phyloP scores from a whole-genome alignment of 116 monocot species.

The Zostera marina region DNA sequence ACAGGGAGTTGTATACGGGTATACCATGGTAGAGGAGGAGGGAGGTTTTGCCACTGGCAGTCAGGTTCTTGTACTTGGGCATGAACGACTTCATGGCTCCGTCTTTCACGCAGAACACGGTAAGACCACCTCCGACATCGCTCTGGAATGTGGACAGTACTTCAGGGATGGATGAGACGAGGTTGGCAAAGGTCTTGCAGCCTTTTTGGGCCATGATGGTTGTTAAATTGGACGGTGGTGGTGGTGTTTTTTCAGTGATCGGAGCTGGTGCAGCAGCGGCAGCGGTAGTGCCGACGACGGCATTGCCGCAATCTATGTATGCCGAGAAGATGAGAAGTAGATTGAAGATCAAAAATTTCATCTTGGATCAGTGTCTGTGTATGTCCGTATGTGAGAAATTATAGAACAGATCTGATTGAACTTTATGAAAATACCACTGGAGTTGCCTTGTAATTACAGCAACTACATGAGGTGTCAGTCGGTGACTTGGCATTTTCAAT shows the following conservation, averaged over 20 bases:
- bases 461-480: too few species aligned
- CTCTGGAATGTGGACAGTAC: conserved; percentile 27
- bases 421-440: too few species aligned
- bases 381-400: too few species aligned
- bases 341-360: too few species aligned
- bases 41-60: conserved; percentile 32
- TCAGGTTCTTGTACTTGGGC: conserved; percentile 71
- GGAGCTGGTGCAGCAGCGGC: neutral
- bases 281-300: neutral
- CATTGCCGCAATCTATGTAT: too few species aligned
- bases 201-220: conserved; percentile 43
- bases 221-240: conserved; percentile 26
- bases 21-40: conserved; percentile 73
- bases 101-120: conserved; percentile 74
- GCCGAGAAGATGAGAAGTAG: too few species aligned
- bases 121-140: conserved; percentile 47
- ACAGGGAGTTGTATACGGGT: conserved; percentile 57
- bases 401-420: too few species aligned
- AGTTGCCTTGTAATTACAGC: too few species aligned
- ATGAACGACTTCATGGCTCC: conserved; percentile 45
- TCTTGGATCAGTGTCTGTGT: too few species aligned
- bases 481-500: too few species aligned
- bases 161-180: conserved; percentile 27
- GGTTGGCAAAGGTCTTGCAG: conserved; percentile 46
- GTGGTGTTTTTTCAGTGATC: neutral